Percentiles rank a stretch among this genome's conserved stretches.
Evolutionary conservation across 2,329 filamentous ascomycete species (phyloP).

Genomic region (Gyromitra esculenta): DNA sequence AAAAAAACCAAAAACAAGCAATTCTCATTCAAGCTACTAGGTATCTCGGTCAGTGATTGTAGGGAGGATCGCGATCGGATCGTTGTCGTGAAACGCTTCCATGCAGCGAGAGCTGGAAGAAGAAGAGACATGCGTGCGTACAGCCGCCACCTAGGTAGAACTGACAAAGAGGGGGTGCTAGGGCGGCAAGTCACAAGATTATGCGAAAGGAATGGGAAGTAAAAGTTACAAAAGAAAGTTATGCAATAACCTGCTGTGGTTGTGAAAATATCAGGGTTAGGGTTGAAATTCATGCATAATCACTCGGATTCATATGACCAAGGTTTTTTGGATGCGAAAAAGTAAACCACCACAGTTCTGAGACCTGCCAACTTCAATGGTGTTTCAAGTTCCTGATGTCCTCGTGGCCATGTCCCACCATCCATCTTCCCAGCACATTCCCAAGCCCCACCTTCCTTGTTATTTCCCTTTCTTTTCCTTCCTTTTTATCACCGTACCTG

Average conservation of each 20-base stretch:
- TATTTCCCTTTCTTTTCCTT: conserved; percentile 16
- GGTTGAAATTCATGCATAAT: conserved; percentile 27
- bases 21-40: conserved; percentile 13
- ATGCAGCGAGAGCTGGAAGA: conserved; percentile 41
- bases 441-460: conserved; percentile 6
- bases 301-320: conserved; percentile 22
- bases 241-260: not conserved
- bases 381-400: not conserved
- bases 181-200: conserved; percentile 20
- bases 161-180: conserved; percentile 12
- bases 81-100: conserved; percentile 34
- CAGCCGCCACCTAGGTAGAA: not conserved
- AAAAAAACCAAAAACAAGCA: conserved; percentile 31
- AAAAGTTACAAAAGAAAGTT: not conserved
- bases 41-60: conserved; percentile 27
- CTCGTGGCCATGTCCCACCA: not conserved
- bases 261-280: conserved; percentile 17
- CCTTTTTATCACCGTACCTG: not conserved
- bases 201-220: not conserved
- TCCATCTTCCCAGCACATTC: not conserved
- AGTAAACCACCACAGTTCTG: not conserved
- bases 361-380: conserved; percentile 7
- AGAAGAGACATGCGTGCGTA: conserved; percentile 23
- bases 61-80: conserved; percentile 43
- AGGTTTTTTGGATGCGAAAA: not conserved